These are phyloP conservation scores for Karstenula rhodostoma DNA, from an alignment of 2,329 filamentous ascomycete genomes.

Conservation along the genomic window DNA sequence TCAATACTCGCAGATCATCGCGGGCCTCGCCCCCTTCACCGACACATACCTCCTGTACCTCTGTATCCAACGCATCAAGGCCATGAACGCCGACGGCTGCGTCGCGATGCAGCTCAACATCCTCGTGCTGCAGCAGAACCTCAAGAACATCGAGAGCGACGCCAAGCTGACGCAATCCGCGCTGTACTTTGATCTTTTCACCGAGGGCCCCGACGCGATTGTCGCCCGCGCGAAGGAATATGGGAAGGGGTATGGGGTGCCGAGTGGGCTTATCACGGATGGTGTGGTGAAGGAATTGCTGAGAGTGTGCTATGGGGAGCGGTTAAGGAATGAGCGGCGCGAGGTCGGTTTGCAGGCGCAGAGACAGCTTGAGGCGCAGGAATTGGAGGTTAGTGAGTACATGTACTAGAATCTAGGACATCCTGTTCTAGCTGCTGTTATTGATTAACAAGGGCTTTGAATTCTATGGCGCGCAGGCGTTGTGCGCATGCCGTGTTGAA, in stretches of 20 bases:
- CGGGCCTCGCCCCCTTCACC: constrained; percentile 78
- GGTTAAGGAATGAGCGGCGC: constrained; percentile 70
- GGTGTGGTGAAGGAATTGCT: constrained; percentile 53
- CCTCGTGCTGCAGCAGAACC: constrained; percentile 92
- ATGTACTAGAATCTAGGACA: constrained; percentile 58
- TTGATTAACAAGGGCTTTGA: too few relatives aligned
- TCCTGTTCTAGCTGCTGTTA: too few relatives aligned
- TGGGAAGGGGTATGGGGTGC: constrained; percentile 38
- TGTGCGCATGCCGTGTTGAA: too few relatives aligned
- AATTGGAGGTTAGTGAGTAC: constrained; percentile 74
- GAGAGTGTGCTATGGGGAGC: constrained; percentile 53
- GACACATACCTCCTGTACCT: constrained; percentile 76
- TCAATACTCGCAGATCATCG: constrained; percentile 76
- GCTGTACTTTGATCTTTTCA: constrained; percentile 75
- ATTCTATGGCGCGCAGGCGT: too few relatives aligned
- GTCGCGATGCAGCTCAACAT: constrained; percentile 94
- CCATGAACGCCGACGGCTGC: constrained; percentile 85
- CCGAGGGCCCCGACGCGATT: constrained; percentile 70
- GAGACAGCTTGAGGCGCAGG: constrained; percentile 74
- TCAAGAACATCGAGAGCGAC: constrained; percentile 86
- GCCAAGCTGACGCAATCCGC: constrained; percentile 70
- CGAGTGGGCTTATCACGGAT: constrained; percentile 43
- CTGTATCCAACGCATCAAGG: constrained; percentile 71
- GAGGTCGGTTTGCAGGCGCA: constrained; percentile 71
- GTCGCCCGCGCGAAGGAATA: constrained; percentile 66